Conservation (phyloP, 1,284 basidiomycete species). For the Heterobasidion parviporum region DNA sequence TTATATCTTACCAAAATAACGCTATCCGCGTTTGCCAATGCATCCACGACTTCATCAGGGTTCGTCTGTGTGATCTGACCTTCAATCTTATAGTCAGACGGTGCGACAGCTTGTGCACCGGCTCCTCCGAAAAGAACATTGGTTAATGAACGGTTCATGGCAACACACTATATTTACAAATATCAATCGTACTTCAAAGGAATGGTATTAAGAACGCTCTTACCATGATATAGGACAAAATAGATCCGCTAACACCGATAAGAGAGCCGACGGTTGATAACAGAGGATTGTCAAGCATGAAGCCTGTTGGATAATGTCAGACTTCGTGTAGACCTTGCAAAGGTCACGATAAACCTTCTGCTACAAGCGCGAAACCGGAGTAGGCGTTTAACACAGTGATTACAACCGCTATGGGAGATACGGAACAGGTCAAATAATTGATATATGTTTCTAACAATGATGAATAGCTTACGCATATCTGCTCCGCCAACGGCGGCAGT, state of each 20-base stretch:
- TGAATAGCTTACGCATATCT: slow-evolving; percentile 70
- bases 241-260: slow-evolving; percentile 83
- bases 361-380: slow-evolving; percentile 88
- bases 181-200: too few relatives aligned
- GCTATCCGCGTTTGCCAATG: slow-evolving; percentile 67
- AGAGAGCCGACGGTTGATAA: slow-evolving; percentile 75
- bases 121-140: slow-evolving; percentile 82
- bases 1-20: slow-evolving; percentile 57
- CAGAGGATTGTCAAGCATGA: slow-evolving; percentile 82
- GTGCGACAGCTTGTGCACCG: slow-evolving; percentile 37
- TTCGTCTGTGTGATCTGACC: slow-evolving; percentile 70
- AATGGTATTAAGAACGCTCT: neutral
- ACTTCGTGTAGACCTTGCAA: too few relatives aligned
- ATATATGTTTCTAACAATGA: neutral
- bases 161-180: slow-evolving; percentile 54
- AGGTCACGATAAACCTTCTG: slow-evolving; percentile 46
- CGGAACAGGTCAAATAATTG: slow-evolving; percentile 2
- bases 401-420: slow-evolving; percentile 54
- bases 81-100: slow-evolving; percentile 66
- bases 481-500: slow-evolving; percentile 83
- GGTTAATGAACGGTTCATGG: slow-evolving; percentile 77
- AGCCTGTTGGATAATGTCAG: slow-evolving; percentile 32
- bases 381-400: slow-evolving; percentile 86
- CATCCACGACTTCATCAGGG: slow-evolving; percentile 73
- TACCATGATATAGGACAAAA: slow-evolving; percentile 87